Conservation (phyloP, 148 eudicot species). For the Cornus florida region DNA sequence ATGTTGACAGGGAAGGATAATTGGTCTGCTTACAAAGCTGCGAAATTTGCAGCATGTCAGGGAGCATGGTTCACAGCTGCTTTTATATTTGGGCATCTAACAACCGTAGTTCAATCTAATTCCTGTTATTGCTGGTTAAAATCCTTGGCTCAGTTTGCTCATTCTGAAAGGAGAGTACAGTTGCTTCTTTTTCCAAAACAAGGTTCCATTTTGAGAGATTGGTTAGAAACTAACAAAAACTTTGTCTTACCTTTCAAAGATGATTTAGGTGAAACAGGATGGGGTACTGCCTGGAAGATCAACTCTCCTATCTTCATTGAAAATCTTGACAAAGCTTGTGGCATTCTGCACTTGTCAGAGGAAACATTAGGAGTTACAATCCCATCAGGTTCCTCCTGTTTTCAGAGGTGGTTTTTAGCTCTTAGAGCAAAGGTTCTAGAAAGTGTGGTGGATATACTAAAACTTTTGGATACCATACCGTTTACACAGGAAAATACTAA, state of each 20-base stretch:
- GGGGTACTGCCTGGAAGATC: neutral
- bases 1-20: slow-evolving; percentile 49
- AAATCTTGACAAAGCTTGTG: slow-evolving; percentile 39
- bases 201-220: slow-evolving; percentile 14
- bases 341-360: slow-evolving; percentile 39
- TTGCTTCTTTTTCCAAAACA: slow-evolving; percentile 32
- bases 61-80: slow-evolving; percentile 77
- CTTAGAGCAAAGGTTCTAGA: slow-evolving; percentile 57
- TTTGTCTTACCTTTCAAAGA: neutral
- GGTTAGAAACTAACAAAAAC: slow-evolving; percentile 5
- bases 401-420: slow-evolving; percentile 74
- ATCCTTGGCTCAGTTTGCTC: slow-evolving; percentile 49
- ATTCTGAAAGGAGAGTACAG: slow-evolving; percentile 51
- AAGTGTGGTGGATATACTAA: slow-evolving; percentile 46
- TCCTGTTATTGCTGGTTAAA: slow-evolving; percentile 56
- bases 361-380: slow-evolving; percentile 44
- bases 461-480: slow-evolving; percentile 32
- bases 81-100: slow-evolving; percentile 57
- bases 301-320: slow-evolving; percentile 27
- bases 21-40: slow-evolving; percentile 80
- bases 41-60: slow-evolving; percentile 59
- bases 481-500: slow-evolving; percentile 14
- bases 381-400: slow-evolving; percentile 37
- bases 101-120: slow-evolving; percentile 43
- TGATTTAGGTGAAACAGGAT: slow-evolving; percentile 1